phyloP scores from a whole-genome alignment of 192 early-diverging fungal species.

The Backusella tuberculispora region DNA sequence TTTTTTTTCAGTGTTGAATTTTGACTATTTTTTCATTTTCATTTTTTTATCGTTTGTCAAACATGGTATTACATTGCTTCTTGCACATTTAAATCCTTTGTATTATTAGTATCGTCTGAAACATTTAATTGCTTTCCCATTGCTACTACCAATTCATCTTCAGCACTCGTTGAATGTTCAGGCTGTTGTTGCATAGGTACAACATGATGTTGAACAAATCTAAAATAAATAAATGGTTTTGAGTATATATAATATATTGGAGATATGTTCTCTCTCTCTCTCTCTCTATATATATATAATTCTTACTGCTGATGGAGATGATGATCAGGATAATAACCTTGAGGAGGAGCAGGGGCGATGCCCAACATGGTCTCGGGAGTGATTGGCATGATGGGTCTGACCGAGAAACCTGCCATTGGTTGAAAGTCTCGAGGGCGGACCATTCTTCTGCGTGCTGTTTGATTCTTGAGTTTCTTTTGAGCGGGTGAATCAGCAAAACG shows the following conservation, averaged over 20 bases:
- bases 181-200: not conserved
- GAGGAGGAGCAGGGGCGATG: conserved; percentile 35
- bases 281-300: no score
- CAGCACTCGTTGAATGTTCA: not conserved
- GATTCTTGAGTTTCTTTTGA: conserved; percentile 79
- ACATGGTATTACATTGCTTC: conserved; percentile 11
- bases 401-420: conserved; percentile 32
- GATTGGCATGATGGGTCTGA: conserved; percentile 41
- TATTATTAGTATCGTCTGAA: not conserved
- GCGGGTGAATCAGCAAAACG: conserved; percentile 80
- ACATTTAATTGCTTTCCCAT: conserved; percentile 19
- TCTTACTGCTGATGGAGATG: conserved; percentile 15
- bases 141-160: conserved; percentile 11
- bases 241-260: not conserved
- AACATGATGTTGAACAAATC: conserved; percentile 18
- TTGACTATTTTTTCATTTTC: not conserved
- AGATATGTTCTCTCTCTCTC: no score
- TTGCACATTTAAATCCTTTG: conserved; percentile 8
- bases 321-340: conserved; percentile 16
- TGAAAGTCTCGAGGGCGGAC: conserved; percentile 33
- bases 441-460: conserved; percentile 50
- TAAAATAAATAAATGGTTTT: not conserved
- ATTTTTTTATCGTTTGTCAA: not conserved
- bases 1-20: not conserved
- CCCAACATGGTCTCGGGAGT: conserved; percentile 57